phyloP scores from a whole-genome alignment of 2,329 filamentous ascomycete species.

The Akanthomyces muscarius region DNA sequence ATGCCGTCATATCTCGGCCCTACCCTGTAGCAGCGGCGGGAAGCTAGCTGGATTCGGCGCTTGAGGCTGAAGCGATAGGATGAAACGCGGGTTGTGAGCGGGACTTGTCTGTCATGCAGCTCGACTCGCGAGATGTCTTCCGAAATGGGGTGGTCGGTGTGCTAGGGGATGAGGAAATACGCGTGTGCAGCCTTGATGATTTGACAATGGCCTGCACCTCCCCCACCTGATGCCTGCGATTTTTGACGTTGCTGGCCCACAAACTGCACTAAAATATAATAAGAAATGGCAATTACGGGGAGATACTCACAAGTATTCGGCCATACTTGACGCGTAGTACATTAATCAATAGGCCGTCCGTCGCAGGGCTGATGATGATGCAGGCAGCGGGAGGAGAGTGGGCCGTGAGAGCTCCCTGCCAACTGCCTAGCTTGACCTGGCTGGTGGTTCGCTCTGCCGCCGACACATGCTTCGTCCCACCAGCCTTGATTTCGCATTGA shows the following conservation, averaged over 20 bases:
- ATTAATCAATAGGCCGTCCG: no score
- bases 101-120: background rate
- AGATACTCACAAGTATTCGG: no score
- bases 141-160: background rate
- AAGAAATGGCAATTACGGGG: no score
- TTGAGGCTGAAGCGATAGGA: background rate
- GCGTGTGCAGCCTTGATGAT: background rate
- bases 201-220: no score
- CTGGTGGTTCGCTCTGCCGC: no score
- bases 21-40: background rate
- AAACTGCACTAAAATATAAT: no score
- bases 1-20: background rate
- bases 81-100: background rate
- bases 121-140: slow-evolving; percentile 7
- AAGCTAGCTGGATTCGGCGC: background rate
- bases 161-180: background rate
- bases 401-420: background rate
- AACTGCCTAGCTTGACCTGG: background rate
- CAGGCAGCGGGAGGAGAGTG: background rate
- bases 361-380: no score
- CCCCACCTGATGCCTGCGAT: no score
- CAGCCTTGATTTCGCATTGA: background rate
- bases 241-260: no score
- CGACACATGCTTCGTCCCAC: background rate
- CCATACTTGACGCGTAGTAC: no score